A percentile compares a stretch with the other conserved stretches of the same genome.
These are phyloP conservation scores for Exophiala viscosa DNA, from an alignment of 2,329 filamentous ascomycete genomes.

Conservation along the genomic window DNA sequence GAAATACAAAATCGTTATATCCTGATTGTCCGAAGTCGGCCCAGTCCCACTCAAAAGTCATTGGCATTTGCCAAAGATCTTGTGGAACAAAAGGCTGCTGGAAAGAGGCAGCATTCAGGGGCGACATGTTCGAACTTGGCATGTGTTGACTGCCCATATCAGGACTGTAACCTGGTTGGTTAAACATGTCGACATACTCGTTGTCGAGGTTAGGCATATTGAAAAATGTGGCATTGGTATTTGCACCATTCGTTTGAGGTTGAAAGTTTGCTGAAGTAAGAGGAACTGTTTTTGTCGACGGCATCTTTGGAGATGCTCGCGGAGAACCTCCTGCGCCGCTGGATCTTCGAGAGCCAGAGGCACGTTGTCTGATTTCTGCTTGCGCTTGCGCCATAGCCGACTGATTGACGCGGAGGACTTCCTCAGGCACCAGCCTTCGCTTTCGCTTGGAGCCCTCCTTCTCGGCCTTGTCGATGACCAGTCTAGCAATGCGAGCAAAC, in stretches of 20 bases:
- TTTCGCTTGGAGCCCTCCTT: conserved; percentile 80
- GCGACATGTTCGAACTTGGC: conserved; percentile 31
- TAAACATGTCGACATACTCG: conserved; percentile 39
- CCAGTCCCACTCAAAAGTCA: conserved; percentile 92
- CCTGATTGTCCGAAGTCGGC: conserved; percentile 36
- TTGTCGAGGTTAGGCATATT: conserved; percentile 31
- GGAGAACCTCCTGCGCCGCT: conserved; percentile 20
- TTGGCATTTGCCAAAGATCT: conserved; percentile 92
- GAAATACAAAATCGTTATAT: conserved; percentile 24
- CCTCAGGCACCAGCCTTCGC: conserved; percentile 58
- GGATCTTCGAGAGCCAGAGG: conserved; percentile 16
- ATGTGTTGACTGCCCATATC: conserved; percentile 34
- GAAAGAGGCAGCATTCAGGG: conserved; percentile 49
- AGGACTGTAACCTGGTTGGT: conserved; percentile 35
- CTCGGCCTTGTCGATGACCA: conserved; percentile 87
- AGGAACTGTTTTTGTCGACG: background rate
- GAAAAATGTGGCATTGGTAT: conserved; percentile 25
- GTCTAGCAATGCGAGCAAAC: conserved; percentile 88
- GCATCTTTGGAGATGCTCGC: conserved; percentile 2
- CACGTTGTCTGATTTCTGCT: conserved; percentile 24
- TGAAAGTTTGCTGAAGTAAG: conserved; percentile 9
- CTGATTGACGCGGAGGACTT: conserved; percentile 25
- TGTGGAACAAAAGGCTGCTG: conserved; percentile 87
- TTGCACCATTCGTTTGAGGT: conserved; percentile 17
- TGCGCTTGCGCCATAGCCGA: conserved; percentile 29